A percentile compares a stretch with the other conserved stretches of the same genome.
Evolutionary conservation across 1,284 basidiomycete species (phyloP).

Genomic region (Trichosporon sp.): DNA sequence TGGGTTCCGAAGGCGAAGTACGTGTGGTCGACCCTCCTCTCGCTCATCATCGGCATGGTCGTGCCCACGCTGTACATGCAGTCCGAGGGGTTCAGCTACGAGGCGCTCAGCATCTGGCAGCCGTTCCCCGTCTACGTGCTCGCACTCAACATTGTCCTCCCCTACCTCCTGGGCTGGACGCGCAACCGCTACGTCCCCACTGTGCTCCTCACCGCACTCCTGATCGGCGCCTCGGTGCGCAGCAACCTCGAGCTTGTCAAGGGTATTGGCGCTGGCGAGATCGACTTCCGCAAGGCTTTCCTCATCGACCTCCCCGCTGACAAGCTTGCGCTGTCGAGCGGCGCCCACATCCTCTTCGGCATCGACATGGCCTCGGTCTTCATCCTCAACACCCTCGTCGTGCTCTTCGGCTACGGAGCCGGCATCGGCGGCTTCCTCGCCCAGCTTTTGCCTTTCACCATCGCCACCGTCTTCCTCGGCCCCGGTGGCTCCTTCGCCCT

Average conservation of each 20-base stretch:
- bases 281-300: slow-evolving; percentile 8
- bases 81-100: neutral
- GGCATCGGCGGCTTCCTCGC: neutral
- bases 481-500: slow-evolving; percentile 13
- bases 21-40: slow-evolving; percentile 8
- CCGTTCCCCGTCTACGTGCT: slow-evolving; percentile 16
- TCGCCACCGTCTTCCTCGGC: slow-evolving; percentile 1
- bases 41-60: neutral
- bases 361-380: slow-evolving; percentile 7
- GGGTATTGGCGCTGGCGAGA: neutral
- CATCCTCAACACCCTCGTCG: neutral
- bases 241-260: slow-evolving; percentile 8
- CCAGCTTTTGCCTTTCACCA: neutral
- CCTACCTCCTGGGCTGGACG: neutral
- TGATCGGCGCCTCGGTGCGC: neutral
- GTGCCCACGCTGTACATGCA: slow-evolving; percentile 4
- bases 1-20: slow-evolving; percentile 7
- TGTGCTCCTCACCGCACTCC: slow-evolving; percentile 2
- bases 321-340: neutral
- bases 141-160: slow-evolving; percentile 9
- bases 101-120: slow-evolving; percentile 14
- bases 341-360: slow-evolving; percentile 10
- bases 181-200: neutral
- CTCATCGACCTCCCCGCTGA: neutral
- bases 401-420: neutral